Evolutionary conservation across 345 rosid genomes (phyloP).

Genomic region (Adansonia digitata): DNA sequence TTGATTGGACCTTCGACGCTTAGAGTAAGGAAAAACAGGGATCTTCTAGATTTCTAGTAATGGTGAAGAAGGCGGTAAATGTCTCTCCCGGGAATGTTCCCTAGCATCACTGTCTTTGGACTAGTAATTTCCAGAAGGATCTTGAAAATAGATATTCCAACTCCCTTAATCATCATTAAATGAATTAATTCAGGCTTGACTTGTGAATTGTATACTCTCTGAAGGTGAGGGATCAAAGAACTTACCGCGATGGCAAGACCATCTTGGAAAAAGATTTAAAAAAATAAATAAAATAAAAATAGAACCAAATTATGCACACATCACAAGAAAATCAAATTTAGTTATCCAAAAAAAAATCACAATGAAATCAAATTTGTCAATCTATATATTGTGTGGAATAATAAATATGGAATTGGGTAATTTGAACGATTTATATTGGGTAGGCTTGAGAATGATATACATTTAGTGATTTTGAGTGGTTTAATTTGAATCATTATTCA

Average conservation of each 20-base stretch:
- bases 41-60: slow-evolving; percentile 59
- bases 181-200: neutral
- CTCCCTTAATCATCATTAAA: slow-evolving; percentile 24
- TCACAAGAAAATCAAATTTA: slow-evolving; percentile 70
- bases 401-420: too few species aligned
- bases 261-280: slow-evolving; percentile 65
- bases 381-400: too few species aligned
- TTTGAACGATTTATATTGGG: too few species aligned
- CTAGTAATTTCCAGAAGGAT: slow-evolving; percentile 72
- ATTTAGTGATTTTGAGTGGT: too few species aligned
- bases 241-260: slow-evolving; percentile 89
- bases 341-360: too few species aligned
- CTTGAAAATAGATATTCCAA: slow-evolving; percentile 81
- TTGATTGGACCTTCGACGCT: slow-evolving; percentile 79
- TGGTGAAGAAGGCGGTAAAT: slow-evolving; percentile 62
- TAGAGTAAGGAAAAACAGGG: slow-evolving; percentile 68
- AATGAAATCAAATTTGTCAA: too few species aligned
- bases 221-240: neutral
- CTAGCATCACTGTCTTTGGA: slow-evolving; percentile 67
- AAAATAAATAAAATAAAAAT: too few species aligned
- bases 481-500: too few species aligned
- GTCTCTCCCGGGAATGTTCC: slow-evolving; percentile 71
- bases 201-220: neutral
- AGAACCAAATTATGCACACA: slow-evolving; percentile 77
- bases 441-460: too few species aligned